A percentile compares a stretch with the other conserved stretches of the same genome.
These are phyloP conservation scores for Aspergillus pseudoglaucus DNA, from an alignment of 2,329 filamentous ascomycete species.

Conservation along the genomic window DNA sequence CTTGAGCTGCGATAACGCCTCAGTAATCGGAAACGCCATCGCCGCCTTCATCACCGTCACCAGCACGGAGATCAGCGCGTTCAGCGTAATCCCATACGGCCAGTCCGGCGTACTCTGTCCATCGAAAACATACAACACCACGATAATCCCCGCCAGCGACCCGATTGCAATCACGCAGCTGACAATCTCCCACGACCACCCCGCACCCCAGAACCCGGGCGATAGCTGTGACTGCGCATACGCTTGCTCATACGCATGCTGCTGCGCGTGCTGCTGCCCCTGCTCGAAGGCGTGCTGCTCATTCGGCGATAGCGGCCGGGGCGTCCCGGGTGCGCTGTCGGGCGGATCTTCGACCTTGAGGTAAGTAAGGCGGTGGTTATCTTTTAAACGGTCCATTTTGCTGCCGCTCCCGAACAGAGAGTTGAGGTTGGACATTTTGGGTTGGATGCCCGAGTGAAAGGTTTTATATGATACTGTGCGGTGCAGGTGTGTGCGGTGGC, in stretches of 20 bases:
- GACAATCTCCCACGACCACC: slow-evolving; percentile 17
- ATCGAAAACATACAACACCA: slow-evolving; percentile 22
- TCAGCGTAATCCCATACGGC: slow-evolving; percentile 27
- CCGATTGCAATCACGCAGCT: slow-evolving; percentile 21
- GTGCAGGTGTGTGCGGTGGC: no score
- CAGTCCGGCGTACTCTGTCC: slow-evolving; percentile 23
- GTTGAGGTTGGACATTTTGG: no score
- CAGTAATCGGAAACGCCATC: slow-evolving; percentile 23
- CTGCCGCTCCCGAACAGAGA: no score
- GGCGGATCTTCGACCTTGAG: neutral
- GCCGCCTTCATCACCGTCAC: slow-evolving; percentile 23
- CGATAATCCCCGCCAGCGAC: slow-evolving; percentile 29
- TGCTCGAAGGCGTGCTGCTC: neutral
- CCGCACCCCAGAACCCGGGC: slow-evolving; percentile 9
- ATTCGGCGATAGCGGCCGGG: neutral
- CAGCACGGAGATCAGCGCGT: slow-evolving; percentile 26
- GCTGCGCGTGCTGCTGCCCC: no score
- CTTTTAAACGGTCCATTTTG: neutral
- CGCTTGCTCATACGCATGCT: neutral
- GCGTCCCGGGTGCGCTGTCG: neutral
- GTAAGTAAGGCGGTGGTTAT: neutral
- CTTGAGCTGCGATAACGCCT: slow-evolving; percentile 28
- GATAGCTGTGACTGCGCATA: neutral
- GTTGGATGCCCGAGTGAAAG: neutral
- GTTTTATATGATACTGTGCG: neutral